phyloP scores from a whole-genome alignment of 805 yeast species.

The Schwanniomyces vanrijiae region DNA sequence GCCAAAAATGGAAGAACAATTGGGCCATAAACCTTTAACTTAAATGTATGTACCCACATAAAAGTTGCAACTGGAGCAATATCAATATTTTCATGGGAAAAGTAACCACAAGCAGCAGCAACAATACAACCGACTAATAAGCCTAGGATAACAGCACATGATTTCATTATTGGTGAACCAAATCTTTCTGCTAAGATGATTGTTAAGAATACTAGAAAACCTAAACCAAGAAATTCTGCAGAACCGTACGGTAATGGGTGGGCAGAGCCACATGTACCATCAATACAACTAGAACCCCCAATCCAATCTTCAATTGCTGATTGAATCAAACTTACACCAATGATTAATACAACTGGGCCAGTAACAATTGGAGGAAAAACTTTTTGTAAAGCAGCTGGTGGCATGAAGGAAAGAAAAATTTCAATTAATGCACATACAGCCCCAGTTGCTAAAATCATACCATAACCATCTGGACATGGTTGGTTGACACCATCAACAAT shows the following conservation, averaged over 20 bases:
- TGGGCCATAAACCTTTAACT: slow-evolving; percentile 75
- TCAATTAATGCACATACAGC: slow-evolving; percentile 74
- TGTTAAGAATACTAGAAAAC: slow-evolving; percentile 74
- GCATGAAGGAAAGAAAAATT: slow-evolving; percentile 71
- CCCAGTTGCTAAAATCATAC: slow-evolving; percentile 83
- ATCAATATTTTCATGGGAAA: slow-evolving; percentile 54
- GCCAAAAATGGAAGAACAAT: slow-evolving; percentile 84
- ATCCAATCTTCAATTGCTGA: slow-evolving; percentile 83
- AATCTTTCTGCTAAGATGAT: slow-evolving; percentile 78
- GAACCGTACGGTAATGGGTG: slow-evolving; percentile 75
- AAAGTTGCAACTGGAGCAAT: slow-evolving; percentile 82
- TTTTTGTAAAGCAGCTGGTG: slow-evolving; percentile 67
- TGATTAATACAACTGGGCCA: slow-evolving; percentile 87
- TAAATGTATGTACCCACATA: slow-evolving; percentile 86
- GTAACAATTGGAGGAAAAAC: slow-evolving; percentile 89
- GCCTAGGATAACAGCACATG: slow-evolving; percentile 89
- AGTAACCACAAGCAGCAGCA: slow-evolving; percentile 88
- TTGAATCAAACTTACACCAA: slow-evolving; percentile 68
- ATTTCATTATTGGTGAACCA: slow-evolving; percentile 93
- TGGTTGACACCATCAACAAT: slow-evolving; percentile 60
- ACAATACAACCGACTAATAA: slow-evolving; percentile 86
- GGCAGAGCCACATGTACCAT: slow-evolving; percentile 37
- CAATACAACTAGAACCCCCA: slow-evolving; percentile 77
- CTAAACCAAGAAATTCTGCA: slow-evolving; percentile 83
- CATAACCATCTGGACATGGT: slow-evolving; percentile 90